Evolutionary conservation across 2,329 filamentous ascomycete genomes (phyloP), one percentile per base, ranked within the genome.

Genomic region (Fusarium poae): DNA sequence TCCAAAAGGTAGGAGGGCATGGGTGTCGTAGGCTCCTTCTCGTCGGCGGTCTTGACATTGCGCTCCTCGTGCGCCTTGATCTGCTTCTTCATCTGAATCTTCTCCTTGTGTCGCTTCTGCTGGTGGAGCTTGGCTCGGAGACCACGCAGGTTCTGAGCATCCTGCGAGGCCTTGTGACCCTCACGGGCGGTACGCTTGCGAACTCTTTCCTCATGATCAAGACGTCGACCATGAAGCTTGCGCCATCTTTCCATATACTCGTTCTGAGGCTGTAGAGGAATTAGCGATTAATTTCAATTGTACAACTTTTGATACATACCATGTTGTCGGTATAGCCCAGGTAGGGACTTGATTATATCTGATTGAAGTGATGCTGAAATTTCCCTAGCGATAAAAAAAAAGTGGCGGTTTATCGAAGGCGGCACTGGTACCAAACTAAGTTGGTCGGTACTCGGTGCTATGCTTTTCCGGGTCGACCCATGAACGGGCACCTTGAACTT

Each of bases 51-150:
- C 83, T 98, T 97, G 85, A 98, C 90, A 78, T 97, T 97, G 82
- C 93, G 91, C 85, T 97, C 93, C 82, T 99, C 96, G 84, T 97
- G 93, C 44, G 93, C 92, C 82, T 92, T 93, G 87, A 99, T 97
- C 77, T 90, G 85, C 87, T 97, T 97, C 82, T 91, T 92, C 91
- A 97, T 94, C 87, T 97, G 93, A 79, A 97, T 97, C 91, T 99
- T 99, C 86, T 99, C 94, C 80, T 94, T 92, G 84, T 94, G 92
- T 27, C 96, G 89, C 85, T 94, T 93, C 88, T 98, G 91, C 80
- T 95, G 91, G 84, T 96, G 91, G 76, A 97, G 85, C 86, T 99
- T 99, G 73, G 96, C 96, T 67, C 93, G 87, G 74, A 98, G 88
- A 70, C 96, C 96, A 66, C 92, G 91, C 77, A 97, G 86, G 80